Evolutionary conservation across 257 asterid species (phyloP).

Genomic region (Leonotis leonurus): DNA sequence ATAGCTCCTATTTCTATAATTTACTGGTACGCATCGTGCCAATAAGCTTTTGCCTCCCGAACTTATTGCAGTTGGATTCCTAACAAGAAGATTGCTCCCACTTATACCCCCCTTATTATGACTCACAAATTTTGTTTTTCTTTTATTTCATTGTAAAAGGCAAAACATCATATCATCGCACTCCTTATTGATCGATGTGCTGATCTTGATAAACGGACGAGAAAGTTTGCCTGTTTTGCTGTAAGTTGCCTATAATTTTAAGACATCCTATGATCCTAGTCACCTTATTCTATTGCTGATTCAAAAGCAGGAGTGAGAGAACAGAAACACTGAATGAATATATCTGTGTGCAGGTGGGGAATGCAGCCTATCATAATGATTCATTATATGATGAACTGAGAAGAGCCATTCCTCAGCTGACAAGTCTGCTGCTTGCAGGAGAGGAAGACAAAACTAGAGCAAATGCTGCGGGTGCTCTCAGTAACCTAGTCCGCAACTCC

Average conservation of each 20-base stretch:
- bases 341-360: conserved; percentile 62
- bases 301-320: not conserved
- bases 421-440: conserved; percentile 56
- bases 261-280: not conserved
- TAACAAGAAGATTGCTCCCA: not conserved
- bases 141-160: conserved; percentile 29
- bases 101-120: not conserved
- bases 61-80: not conserved
- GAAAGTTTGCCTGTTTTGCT: conserved; percentile 96
- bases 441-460: conserved; percentile 98
- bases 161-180: conserved; percentile 58
- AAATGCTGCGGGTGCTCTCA: conserved; percentile 98
- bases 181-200: conserved; percentile 78
- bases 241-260: conserved; percentile 33
- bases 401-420: conserved; percentile 87
- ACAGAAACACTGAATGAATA: conserved; percentile 8
- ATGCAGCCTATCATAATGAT: conserved; percentile 97
- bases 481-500: conserved; percentile 94
- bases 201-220: conserved; percentile 87
- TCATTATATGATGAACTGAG: conserved; percentile 75
- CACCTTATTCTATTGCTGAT: not conserved
- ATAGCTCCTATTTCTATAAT: conserved; percentile 81
- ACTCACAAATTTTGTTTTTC: not conserved
- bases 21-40: conserved; percentile 45
- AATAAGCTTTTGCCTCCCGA: not conserved